phyloP scores from a whole-genome alignment of 169 alveolate genomes.

The Plasmodium gaboni region DNA sequence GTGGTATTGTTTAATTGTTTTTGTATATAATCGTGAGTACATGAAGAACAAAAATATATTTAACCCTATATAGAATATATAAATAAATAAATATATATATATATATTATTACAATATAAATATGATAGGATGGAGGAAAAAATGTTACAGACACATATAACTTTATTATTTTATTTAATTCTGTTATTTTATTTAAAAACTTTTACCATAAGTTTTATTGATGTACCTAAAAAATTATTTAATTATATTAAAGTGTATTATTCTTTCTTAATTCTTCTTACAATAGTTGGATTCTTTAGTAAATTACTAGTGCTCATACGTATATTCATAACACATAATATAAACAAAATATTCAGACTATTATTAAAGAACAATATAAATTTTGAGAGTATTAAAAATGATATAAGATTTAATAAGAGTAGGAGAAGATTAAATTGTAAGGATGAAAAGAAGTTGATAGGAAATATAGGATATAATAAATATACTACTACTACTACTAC shows the following conservation, averaged over 20 bases:
- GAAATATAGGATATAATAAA: not conserved
- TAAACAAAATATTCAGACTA: slow-evolving; percentile 4
- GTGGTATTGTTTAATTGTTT: not conserved
- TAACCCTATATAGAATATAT: no score
- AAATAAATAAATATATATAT: no score
- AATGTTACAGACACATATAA: slow-evolving; percentile 50
- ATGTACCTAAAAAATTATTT: slow-evolving; percentile 41
- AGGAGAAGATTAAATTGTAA: not conserved
- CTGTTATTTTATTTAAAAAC: slow-evolving; percentile 51
- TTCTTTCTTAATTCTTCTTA: slow-evolving; percentile 35
- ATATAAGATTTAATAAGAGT: not conserved
- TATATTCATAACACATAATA: not conserved
- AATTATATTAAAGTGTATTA: slow-evolving; percentile 47
- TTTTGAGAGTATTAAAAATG: not conserved
- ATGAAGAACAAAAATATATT: no score
- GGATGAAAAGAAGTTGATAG: no score
- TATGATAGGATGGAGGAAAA: slow-evolving; percentile 57
- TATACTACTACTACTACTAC: not conserved
- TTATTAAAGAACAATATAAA: slow-evolving; percentile 6
- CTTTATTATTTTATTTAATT: slow-evolving; percentile 50
- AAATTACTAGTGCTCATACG: slow-evolving; percentile 7
- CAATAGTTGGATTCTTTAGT: slow-evolving; percentile 36
- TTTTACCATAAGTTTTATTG: slow-evolving; percentile 33
- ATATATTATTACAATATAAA: no score
- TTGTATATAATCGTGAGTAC: no score